Conservation (phyloP, 140 eudicot species). For the Anethum foeniculum region DNA sequence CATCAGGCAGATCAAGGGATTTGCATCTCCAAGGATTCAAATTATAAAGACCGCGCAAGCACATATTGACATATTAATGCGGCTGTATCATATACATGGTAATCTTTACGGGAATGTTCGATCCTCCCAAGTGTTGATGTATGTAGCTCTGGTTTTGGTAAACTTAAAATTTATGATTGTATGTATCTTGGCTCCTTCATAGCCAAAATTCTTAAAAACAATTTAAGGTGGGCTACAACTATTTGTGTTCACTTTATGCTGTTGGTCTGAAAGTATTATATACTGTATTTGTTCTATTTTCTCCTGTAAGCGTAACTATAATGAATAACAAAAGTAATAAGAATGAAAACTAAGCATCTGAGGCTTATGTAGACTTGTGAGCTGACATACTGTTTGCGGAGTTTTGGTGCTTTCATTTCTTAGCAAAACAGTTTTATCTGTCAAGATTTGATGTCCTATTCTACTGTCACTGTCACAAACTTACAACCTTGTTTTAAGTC, state of each 20-base stretch:
- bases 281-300: background rate
- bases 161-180: background rate
- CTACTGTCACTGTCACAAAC: background rate
- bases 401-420: background rate
- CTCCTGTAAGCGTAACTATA: background rate
- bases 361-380: background rate
- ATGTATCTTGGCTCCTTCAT: constrained; percentile 1
- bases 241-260: constrained; percentile 22
- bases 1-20: constrained; percentile 16
- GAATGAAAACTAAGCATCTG: background rate
- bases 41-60: background rate
- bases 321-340: background rate
- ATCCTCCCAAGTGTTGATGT: constrained; percentile 18
- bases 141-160: constrained; percentile 32
- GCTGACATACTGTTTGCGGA: background rate
- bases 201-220: background rate
- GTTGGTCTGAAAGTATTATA: constrained; percentile 16
- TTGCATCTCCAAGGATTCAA: constrained; percentile 11
- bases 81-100: background rate
- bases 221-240: constrained; percentile 18
- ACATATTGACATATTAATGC: constrained; percentile 1
- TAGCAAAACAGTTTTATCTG: background rate
- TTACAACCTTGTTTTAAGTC: no score
- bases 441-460: background rate
- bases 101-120: constrained; percentile 10